Base-by-base conservation (phyloP, 2,329 filamentous ascomycete species). In the Thelonectria discophora region DNA sequence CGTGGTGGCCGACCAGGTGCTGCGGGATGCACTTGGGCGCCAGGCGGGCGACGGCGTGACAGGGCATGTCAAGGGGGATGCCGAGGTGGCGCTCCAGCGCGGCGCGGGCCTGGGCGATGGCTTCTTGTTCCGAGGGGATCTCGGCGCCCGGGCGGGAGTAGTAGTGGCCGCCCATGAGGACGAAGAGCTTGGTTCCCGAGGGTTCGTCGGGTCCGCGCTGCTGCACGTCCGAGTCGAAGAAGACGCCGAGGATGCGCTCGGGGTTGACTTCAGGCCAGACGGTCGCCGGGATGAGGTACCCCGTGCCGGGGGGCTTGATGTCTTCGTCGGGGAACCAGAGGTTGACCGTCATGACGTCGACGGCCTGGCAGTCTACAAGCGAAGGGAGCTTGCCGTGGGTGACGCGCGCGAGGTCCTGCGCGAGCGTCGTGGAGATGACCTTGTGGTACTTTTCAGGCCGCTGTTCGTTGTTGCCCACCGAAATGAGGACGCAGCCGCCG, bases 111-210 rank as follows among this genome's bases (percentile, higher is more conserved):
- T 94, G 90, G 6, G 77, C 73, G 24, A 91, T 79, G 15, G 88
- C 93, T 66, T 91, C 84, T 13, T 88, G 81, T 63, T 88, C 83
- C 52, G 84, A 80, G 0, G 93, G 93, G 1, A 69, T 53, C 2
- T 64, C 70, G 47, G 66, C 67, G 66, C 69, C 71, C 47, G 66
- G 72, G 80, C 84, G 88, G 60, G 81, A 84, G 74, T 93, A 98
- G 85, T 92, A 93, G 78, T 97, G 93, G 1, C 95, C 95, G 61
- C 95, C 95, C 58, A 99, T 81, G 88, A 99, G 97, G 69, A 98
- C 91, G 15, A 94, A 97, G 55, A 98, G 78, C 76, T 97, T 97
- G 13, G 93, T 97, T 21, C 92, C 93, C 37, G 67, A 66, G n/a
- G 76, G 76, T 63, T 77, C 76, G 73, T 90, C 86, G 68, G 86